Percentiles rank a stretch among this genome's conserved stretches.
Conservation (phyloP, 495 filamentous ascomycete species). For the Neurospora hispaniola region DNA sequence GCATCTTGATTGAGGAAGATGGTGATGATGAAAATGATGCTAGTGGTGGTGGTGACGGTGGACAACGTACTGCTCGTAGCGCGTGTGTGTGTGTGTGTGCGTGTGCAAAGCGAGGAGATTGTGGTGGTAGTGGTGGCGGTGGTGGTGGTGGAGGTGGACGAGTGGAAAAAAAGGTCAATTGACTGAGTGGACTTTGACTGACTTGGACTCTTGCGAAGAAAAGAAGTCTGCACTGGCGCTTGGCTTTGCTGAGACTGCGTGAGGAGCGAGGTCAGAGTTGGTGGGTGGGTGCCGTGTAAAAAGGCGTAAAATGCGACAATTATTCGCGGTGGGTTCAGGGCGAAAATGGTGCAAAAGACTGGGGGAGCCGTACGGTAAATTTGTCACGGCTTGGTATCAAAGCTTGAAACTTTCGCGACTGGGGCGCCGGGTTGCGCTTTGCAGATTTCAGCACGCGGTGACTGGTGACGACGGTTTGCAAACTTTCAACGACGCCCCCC, state of each 20-base stretch:
- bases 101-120: neutral
- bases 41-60: neutral
- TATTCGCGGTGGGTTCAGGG: neutral
- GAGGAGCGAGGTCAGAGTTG: neutral
- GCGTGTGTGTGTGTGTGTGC: neutral
- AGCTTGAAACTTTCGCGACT: neutral
- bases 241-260: neutral
- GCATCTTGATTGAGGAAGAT: slow-evolving; percentile 38
- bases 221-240: neutral
- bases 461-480: neutral
- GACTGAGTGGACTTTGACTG: neutral
- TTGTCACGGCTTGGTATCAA: neutral
- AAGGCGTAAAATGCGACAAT: neutral
- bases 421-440: neutral
- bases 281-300: neutral
- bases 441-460: neutral
- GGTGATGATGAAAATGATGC: neutral
- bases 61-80: neutral
- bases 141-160: neutral
- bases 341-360: neutral
- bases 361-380: neutral
- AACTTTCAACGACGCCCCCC: neutral
- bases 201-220: neutral
- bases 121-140: neutral
- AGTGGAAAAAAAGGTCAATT: neutral